Conservation (phyloP, 306 rosid genomes). For the Trifolium dubium region DNA sequence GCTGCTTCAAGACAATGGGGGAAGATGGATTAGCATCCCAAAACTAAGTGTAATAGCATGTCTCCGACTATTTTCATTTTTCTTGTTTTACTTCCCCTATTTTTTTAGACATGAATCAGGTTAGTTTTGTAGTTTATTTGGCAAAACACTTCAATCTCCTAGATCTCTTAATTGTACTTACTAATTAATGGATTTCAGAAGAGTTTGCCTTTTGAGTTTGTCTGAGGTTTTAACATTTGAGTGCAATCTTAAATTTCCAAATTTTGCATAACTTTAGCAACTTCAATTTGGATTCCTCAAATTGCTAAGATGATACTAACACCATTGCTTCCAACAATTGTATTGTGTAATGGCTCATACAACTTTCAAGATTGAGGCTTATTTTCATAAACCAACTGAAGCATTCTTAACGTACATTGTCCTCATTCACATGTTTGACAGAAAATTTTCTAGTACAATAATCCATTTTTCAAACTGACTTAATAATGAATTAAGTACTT, state of each 20-base stretch:
- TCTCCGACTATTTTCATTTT: slow-evolving; percentile 17
- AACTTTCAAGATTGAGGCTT: not conserved
- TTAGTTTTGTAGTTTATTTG: slow-evolving; percentile 42
- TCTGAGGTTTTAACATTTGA: not conserved
- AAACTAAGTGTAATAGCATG: slow-evolving; percentile 41
- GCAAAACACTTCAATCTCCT: slow-evolving; percentile 23
- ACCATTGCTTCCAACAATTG: not conserved
- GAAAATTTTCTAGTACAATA: not conserved
- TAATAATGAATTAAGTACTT: slow-evolving; percentile 40
- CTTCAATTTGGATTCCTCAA: not conserved
- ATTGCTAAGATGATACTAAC: not conserved
- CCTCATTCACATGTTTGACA: not conserved
- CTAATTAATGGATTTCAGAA: slow-evolving; percentile 28
- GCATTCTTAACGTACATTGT: no score
- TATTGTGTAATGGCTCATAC: not conserved
- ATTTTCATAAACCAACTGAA: not conserved
- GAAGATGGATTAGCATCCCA: slow-evolving; percentile 32
- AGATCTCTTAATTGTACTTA: slow-evolving; percentile 34
- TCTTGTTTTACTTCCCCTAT: not conserved
- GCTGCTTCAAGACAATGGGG: slow-evolving; percentile 24
- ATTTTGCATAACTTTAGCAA: not conserved
- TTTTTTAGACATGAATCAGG: slow-evolving; percentile 37
- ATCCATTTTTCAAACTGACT: slow-evolving; percentile 3
- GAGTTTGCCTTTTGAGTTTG: slow-evolving; percentile 27
- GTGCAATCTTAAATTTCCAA: not conserved